Percentiles rank a stretch among this genome's conserved stretches.
Conservation (phyloP, 495 filamentous ascomycete species). For the Penicillium ucsense region DNA sequence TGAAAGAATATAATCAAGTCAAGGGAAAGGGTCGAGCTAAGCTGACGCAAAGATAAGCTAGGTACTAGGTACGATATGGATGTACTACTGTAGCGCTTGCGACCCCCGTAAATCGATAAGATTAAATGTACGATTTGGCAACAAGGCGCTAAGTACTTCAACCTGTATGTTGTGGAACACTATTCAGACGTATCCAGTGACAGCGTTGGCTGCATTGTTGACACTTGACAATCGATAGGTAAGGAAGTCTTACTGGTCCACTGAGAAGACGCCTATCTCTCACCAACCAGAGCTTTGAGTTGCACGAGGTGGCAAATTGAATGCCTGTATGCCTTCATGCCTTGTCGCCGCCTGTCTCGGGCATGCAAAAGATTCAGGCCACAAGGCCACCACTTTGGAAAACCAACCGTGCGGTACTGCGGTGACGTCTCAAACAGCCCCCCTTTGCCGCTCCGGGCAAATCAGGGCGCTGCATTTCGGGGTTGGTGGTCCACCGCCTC, state of each 20-base stretch:
- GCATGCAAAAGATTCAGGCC: background rate
- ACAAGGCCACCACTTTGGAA: background rate
- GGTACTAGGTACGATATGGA: too few relatives aligned
- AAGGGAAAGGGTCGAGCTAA: background rate
- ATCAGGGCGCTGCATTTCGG: constrained; percentile 14
- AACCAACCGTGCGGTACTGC: constrained; percentile 12
- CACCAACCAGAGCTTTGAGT: constrained; percentile 1
- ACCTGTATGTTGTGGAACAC: too few relatives aligned
- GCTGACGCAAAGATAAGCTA: too few relatives aligned
- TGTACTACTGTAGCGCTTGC: too few relatives aligned
- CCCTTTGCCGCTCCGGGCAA: constrained; percentile 10
- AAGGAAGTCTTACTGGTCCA: too few relatives aligned
- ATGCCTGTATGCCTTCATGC: constrained; percentile 6
- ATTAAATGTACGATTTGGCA: too few relatives aligned
- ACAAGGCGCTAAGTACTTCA: too few relatives aligned
- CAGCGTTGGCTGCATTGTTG: too few relatives aligned
- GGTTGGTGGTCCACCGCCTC: constrained; percentile 18
- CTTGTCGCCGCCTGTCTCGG: background rate
- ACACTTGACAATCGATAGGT: too few relatives aligned
- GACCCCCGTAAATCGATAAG: too few relatives aligned
- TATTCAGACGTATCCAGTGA: too few relatives aligned
- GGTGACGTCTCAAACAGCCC: constrained; percentile 9
- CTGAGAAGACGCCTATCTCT: background rate
- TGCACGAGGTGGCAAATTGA: constrained; percentile 1
- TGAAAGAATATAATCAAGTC: constrained; percentile 18